These are phyloP conservation scores for Przewalskia tangutica DNA, from an alignment of 257 asterid genomes.

Conservation along the genomic window DNA sequence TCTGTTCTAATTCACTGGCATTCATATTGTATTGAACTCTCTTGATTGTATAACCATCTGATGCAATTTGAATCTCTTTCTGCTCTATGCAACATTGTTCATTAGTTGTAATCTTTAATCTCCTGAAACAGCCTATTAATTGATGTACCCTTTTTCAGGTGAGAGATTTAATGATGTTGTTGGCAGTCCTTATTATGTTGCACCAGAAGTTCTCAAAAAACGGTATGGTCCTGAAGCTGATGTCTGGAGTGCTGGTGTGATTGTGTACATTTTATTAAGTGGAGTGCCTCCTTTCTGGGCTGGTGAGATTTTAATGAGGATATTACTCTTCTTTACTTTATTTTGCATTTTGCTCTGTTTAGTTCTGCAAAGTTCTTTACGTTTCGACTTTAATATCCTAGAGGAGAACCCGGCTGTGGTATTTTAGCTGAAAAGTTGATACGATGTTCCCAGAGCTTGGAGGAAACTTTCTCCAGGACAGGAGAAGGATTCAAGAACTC, in stretches of 20 bases:
- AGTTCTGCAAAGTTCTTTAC: not conserved
- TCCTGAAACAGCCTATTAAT: not conserved
- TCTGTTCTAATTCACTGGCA: not conserved
- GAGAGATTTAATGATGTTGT: constrained; percentile 75
- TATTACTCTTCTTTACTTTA: not conserved
- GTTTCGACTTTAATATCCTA: not conserved
- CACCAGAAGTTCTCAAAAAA: constrained; percentile 87
- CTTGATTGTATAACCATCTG: not conserved
- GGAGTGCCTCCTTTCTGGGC: constrained; percentile 99
- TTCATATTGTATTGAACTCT: not conserved
- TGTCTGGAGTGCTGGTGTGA: constrained; percentile 98
- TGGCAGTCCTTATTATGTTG: constrained; percentile 96
- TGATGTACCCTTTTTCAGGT: constrained; percentile 34
- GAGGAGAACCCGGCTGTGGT: not conserved
- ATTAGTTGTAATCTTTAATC: not conserved
- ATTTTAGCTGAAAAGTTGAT: not conserved
- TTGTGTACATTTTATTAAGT: constrained; percentile 81
- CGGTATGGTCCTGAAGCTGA: constrained; percentile 92
- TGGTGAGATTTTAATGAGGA: constrained; percentile 39
- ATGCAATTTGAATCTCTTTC: not conserved
- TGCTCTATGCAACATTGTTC: not conserved
- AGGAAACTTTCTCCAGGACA: not conserved
- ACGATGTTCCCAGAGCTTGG: not conserved
- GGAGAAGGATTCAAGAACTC: not conserved
- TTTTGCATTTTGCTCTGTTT: not conserved